Evolutionary conservation across 2,329 filamentous ascomycete species (phyloP), one percentile per base, ranked within the genome.

Genomic region (Colletotrichum sidae): DNA sequence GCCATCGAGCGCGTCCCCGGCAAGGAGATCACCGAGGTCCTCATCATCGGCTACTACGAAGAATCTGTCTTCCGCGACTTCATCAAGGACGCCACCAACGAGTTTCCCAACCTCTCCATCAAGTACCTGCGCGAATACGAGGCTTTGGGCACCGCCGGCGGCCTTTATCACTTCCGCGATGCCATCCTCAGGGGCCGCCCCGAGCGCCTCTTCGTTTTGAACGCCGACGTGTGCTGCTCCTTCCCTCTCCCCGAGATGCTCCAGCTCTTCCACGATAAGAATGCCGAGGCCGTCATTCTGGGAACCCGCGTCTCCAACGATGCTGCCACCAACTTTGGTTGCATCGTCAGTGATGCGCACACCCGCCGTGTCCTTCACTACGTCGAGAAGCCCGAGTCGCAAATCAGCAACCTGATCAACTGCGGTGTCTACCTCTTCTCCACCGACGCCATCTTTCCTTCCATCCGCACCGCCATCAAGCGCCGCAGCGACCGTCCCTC

Each of bases 341-440:
- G 96, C 86, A 97, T 98, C 75, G 96, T 98, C 62, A 96, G 92
- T 60, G 96, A 99, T 79, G 84, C 91, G 47, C 93, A 97, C 81
- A 97, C 92, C 69, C 94, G 95, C 78, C 93, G 95, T 70, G 96
- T 99, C 50, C 90, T 98, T 67, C 96, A 99, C 83, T 98, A 99
- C 81, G 96, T 99, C 77, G 96, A 98, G 87, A 98, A 98, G 85
- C 96, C 96, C 70, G 95, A 99, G 80, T 94, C 92, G 60, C 92
- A 97, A 80, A 97, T 99, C 80, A 96, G 92, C 75, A 97, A 97
- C 83, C 86, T 99, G 71, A 99, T 99, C 86, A 99, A 98, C 86
- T 98, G 96, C 80, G 96, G 96, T 73, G 94, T 99, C 74, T 99
- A 98, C 83, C 92, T 98, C 73, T 99, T 99, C 81, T 88, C 92